Evolutionary conservation across 2,329 filamentous ascomycete genomes (phyloP).

Genomic region (Alternaria arbusti): DNA sequence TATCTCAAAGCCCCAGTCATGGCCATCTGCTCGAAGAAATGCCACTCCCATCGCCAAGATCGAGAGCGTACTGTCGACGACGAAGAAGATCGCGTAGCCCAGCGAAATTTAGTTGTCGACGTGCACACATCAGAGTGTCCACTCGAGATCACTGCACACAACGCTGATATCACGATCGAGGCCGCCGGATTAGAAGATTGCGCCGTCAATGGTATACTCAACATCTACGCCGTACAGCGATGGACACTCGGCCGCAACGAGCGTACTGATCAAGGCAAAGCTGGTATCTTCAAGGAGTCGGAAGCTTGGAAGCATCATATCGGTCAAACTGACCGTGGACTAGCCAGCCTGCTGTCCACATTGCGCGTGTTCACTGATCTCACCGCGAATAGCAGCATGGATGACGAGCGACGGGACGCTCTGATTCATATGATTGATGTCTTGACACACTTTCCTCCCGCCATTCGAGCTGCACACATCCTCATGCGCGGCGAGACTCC

Average conservation of each 20-base stretch:
- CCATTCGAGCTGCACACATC: neutral
- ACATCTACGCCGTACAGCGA: neutral
- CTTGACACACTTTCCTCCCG: neutral
- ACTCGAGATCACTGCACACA: neutral
- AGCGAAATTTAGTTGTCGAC: neutral
- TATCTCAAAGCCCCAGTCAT: neutral
- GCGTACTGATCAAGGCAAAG: neutral
- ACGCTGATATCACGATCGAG: neutral
- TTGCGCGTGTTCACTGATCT: neutral
- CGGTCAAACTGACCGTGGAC: neutral
- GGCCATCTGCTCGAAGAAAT: neutral
- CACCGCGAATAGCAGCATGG: neutral
- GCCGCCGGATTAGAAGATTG: neutral
- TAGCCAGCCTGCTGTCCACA: neutral
- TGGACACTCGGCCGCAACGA: neutral
- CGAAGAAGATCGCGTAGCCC: too few relatives aligned
- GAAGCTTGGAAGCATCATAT: neutral
- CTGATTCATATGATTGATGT: neutral
- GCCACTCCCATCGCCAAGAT: neutral
- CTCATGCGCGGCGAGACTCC: neutral
- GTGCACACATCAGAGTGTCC: neutral
- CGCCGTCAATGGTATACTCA: neutral
- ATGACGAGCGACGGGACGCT: too few relatives aligned
- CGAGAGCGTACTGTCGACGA: too few relatives aligned
- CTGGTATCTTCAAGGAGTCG: neutral